Conservation (phyloP, 345 rosid species). For the Mercurialis annua region DNA sequence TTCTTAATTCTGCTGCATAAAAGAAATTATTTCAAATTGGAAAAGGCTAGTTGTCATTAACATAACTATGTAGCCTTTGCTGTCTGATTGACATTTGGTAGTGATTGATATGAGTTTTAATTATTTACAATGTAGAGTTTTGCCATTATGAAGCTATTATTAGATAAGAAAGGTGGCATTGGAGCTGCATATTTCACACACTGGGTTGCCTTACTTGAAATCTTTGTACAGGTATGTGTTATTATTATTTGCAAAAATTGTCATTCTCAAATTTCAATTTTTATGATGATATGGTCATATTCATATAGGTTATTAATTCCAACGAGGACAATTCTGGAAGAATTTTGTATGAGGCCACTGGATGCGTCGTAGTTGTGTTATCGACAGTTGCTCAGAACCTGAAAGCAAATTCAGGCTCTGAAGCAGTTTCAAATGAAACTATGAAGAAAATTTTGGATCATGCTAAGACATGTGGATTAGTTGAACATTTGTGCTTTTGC, state of each 20-base stretch:
- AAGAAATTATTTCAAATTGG: neutral
- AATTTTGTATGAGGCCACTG: slow-evolving; percentile 62
- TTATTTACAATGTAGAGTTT: slow-evolving; percentile 59
- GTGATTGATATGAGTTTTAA: neutral
- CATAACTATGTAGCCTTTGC: neutral
- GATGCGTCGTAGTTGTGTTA: slow-evolving; percentile 59
- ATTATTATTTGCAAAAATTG: slow-evolving; percentile 3
- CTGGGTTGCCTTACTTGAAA: slow-evolving; percentile 83
- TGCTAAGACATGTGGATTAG: slow-evolving; percentile 71
- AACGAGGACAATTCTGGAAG: slow-evolving; percentile 64
- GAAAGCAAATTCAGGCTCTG: slow-evolving; percentile 43
- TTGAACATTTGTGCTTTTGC: slow-evolving; percentile 74
- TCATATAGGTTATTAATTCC: slow-evolving; percentile 54
- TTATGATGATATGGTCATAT: slow-evolving; percentile 18
- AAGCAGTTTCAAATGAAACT: slow-evolving; percentile 46
- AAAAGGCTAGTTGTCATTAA: neutral
- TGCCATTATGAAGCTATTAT: slow-evolving; percentile 49
- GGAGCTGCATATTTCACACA: slow-evolving; percentile 62
- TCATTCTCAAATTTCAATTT: slow-evolving; percentile 10
- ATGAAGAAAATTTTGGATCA: slow-evolving; percentile 63
- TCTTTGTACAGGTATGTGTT: slow-evolving; percentile 72
- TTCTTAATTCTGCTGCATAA: neutral
- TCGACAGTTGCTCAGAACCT: slow-evolving; percentile 58
- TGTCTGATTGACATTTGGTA: neutral
- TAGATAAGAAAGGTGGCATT: slow-evolving; percentile 47